Evolutionary conservation across 352 stramenopile species (phyloP), one percentile per base, ranked within the genome.

Genomic region (Globisporangium acanthophoron): DNA sequence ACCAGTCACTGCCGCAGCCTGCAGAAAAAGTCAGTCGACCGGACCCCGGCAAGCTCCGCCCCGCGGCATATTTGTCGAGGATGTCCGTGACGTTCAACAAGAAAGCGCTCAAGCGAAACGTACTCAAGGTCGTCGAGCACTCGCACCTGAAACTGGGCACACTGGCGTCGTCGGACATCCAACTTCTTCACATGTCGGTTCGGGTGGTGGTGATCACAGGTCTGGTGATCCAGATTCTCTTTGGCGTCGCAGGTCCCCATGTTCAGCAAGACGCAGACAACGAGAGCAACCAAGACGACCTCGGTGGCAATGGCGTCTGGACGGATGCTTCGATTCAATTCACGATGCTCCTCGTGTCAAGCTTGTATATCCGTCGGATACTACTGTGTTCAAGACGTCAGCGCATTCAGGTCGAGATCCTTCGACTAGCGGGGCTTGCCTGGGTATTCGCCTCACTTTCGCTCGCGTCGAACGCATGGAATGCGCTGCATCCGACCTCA

Each of bases 61-160:
- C 12, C 12, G 12, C 35, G 12, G 35, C 35, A 11, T 40, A 37
- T 37, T 6, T 37, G 33, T 9, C 15, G n/a, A 16, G 62, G 18
- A 45, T 27, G 31, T 59, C 41, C 7, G 46, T 24, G 11, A 55
- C 59, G 21, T 68, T 71, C 50, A 57, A 74, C 56, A 74, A 69
- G 56, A 71, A 66, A 45, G 60, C 61, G 0, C 67, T 74, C 47
- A 74, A 74, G 61, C 31, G 21, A 4, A 71, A 66, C 18, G 58
- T 62, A 20, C 37, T 63, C 41, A 59, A 52, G 44, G 40, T 54
- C 29, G 27, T 33, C 9, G 50, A 65, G 45, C 50, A 62, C 18
- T 76, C 56, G 5, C 64, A 73, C 20, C 53, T 76, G 33, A 75
- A 71, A 35, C 54, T 76, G 4, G 56, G 70, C 4, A 67, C 49